A percentile compares a stretch with the other conserved stretches of the same genome.
phyloP scores from a whole-genome alignment of 495 filamentous ascomycete species.

The Terfezia claveryi region DNA sequence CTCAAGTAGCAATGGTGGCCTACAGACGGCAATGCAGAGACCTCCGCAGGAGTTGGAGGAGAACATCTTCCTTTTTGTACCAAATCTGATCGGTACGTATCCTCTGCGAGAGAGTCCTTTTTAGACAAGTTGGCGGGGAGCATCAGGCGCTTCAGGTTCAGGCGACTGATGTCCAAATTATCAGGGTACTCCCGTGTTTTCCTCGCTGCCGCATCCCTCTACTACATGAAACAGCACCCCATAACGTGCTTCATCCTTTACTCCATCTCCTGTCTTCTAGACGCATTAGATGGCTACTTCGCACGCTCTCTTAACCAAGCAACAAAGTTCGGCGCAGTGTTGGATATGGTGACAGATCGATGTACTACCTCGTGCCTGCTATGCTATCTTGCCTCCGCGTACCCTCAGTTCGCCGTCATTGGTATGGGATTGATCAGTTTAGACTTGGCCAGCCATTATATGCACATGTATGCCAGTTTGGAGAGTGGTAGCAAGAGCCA shows the following conservation, averaged over 20 bases:
- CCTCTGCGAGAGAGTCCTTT: background rate
- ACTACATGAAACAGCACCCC: conserved; percentile 96
- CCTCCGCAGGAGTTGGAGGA: conserved; percentile 23
- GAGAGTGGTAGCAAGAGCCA: conserved; percentile 29
- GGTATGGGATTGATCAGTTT: conserved; percentile 84
- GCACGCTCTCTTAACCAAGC: conserved; percentile 75
- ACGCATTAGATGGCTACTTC: conserved; percentile 80
- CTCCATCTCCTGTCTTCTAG: conserved; percentile 75
- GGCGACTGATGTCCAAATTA: background rate
- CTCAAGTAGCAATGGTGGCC: background rate
- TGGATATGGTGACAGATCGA: conserved; percentile 94
- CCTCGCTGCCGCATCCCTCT: conserved; percentile 74
- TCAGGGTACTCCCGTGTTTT: conserved; percentile 74
- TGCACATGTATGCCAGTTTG: conserved; percentile 51
- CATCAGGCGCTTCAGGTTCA: background rate
- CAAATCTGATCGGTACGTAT: conserved; percentile 71
- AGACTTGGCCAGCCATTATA: conserved; percentile 88
- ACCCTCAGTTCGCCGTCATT: conserved; percentile 72
- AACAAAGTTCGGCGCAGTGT: conserved; percentile 80
- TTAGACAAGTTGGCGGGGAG: no score
- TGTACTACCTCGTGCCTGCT: conserved; percentile 88
- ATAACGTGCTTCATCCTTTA: conserved; percentile 84
- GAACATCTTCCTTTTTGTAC: conserved; percentile 89
- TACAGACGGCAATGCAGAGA: background rate
- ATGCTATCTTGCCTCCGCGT: conserved; percentile 79